Base-by-base conservation (phyloP, 176 grass and related monocot species). In the Ananas comosus region DNA sequence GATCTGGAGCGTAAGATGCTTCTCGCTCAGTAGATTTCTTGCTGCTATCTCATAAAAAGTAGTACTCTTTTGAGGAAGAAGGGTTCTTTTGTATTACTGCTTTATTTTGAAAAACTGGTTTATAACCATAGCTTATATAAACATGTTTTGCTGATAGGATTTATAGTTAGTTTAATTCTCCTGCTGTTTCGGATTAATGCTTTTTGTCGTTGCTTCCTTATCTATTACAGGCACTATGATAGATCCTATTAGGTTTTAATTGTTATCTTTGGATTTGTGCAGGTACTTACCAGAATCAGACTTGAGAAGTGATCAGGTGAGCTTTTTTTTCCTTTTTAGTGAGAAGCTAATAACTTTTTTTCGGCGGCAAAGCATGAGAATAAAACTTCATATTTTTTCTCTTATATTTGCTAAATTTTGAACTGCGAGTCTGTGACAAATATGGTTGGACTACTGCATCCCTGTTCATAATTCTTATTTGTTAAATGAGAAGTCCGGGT, bases 261-360 rank as follows among this genome's bases (percentile, higher is more conserved):
- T 28, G 17, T 66, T 67, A 68, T 50, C 73, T 27, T 79, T 67
- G 13, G 77, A 22, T 67, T 66, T 57, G 59, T 78, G 57, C 68
- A 83, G 81, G 69, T 73, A 67, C 22, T 16, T 78, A 52, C 68
- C 58, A n/a, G 68, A 83, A 68, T 83, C 69, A 13, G 24, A 63
- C 71, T 47, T 78, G 13, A 68, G 81, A 54, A 78, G 53, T 69
- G 69, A 72, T 63, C 74, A 83, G 71, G 81, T 83, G 74, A 67
- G 73, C 33, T 7, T 83, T 73, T 24, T 23, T 28, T 51, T 72
- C 9, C 23, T 14, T 71, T n/a, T 9, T 28, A 21, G n/a, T 58
- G 23, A 4, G 16, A 29, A 10, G 25, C 16, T 53, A 72, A 2
- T 52, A 72, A 11, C 14, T 58, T 53, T 29, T 29, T 59, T 4